phyloP scores from a whole-genome alignment of 2,329 filamentous ascomycete genomes.

The Colletotrichum godetiae region DNA sequence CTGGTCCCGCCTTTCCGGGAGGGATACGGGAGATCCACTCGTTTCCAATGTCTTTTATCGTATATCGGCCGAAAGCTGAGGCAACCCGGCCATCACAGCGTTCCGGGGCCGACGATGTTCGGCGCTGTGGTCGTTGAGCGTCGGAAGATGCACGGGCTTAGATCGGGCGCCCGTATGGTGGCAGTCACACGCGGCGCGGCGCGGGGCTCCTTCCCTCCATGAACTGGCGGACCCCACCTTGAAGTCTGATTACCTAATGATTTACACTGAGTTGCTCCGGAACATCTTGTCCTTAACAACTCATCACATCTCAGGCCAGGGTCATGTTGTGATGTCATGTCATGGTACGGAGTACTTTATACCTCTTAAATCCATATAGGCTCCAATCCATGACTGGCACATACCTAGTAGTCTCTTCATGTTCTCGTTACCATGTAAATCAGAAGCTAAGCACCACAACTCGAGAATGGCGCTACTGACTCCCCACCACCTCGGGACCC shows the following conservation, averaged over 20 bases:
- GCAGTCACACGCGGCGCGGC: not conserved
- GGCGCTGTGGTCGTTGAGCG: not conserved
- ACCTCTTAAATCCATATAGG: no score
- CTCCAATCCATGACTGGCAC: no score
- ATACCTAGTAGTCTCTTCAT: no score
- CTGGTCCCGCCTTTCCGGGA: not conserved
- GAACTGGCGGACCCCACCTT: not conserved
- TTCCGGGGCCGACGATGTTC: not conserved
- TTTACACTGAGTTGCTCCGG: no score
- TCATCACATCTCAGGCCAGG: no score
- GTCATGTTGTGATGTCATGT: not conserved
- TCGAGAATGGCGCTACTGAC: constrained; percentile 20
- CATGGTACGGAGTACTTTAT: not conserved
- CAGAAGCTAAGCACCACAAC: not conserved
- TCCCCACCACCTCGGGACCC: constrained; percentile 15
- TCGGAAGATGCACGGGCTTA: not conserved
- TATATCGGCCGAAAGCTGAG: not conserved
- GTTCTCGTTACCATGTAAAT: not conserved
- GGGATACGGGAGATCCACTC: not conserved
- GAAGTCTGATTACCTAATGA: not conserved
- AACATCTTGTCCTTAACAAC: no score
- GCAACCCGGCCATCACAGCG: not conserved
- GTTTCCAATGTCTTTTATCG: not conserved
- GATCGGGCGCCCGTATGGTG: not conserved
- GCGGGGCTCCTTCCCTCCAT: not conserved